These are phyloP conservation scores for Drechslerella coelobrocha DNA, from an alignment of 2,329 filamentous ascomycete genomes.

Conservation along the genomic window DNA sequence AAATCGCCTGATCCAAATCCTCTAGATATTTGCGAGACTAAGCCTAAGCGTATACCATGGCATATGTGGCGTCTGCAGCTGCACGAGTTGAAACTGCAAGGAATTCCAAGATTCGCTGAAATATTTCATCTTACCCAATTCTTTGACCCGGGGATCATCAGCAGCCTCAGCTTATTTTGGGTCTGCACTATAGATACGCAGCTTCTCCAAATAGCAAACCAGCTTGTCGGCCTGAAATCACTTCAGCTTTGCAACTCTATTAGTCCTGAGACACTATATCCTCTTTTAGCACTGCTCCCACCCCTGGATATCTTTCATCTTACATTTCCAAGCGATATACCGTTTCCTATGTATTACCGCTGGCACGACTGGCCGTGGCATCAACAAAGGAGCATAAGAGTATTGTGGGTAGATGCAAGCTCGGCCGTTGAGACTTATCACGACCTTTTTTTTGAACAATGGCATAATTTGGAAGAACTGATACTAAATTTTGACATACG, in stretches of 20 bases:
- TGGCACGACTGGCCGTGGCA: neutral
- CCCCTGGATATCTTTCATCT: conserved; percentile 8
- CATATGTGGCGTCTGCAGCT: neutral
- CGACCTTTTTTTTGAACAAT: neutral
- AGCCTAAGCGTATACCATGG: neutral
- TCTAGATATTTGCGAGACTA: neutral
- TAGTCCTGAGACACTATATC: neutral
- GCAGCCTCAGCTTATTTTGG: neutral
- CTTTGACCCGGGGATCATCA: neutral
- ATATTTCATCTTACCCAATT: neutral
- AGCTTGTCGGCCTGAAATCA: conserved; percentile 9
- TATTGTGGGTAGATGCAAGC: conserved; percentile 13
- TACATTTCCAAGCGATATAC: conserved; percentile 4
- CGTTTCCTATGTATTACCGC: neutral
- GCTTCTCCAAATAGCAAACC: conserved; percentile 5
- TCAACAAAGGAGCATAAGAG: conserved; percentile 8
- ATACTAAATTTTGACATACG: neutral
- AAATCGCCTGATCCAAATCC: neutral
- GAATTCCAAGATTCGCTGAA: neutral
- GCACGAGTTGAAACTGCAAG: conserved; percentile 13
- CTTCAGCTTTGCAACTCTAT: conserved; percentile 12
- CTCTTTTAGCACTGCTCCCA: neutral
- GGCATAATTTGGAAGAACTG: conserved; percentile 13
- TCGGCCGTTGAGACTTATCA: neutral
- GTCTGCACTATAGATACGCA: neutral